Conservation (phyloP, 2,329 filamentous ascomycete genomes). For the Helotiales sp. region DNA sequence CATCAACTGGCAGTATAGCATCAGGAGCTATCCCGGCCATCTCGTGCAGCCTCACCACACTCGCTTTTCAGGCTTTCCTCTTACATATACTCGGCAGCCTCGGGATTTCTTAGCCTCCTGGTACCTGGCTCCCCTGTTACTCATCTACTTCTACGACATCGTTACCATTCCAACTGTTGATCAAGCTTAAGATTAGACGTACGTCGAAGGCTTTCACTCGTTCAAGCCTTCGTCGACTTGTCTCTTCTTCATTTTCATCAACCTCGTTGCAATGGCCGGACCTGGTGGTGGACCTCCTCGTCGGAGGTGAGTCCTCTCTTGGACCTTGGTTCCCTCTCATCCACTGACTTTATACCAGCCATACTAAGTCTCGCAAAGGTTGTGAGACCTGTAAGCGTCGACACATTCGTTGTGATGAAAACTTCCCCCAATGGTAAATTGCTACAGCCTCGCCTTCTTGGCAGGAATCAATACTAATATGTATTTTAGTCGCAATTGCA, state of each 20-base stretch:
- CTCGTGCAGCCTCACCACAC: constrained; percentile 32
- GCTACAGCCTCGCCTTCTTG: neutral
- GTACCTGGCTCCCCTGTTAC: constrained; percentile 21
- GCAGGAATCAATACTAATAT: constrained; percentile 25
- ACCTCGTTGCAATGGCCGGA: constrained; percentile 71
- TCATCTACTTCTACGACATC: constrained; percentile 14
- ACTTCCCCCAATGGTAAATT: constrained; percentile 92
- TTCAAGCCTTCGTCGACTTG: constrained; percentile 40
- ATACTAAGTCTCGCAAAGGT: constrained; percentile 98
- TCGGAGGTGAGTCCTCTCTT: constrained; percentile 51
- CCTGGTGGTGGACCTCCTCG: constrained; percentile 90
- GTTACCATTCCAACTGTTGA: constrained; percentile 14
- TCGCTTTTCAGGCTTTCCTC: constrained; percentile 28
- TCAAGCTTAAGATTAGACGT: constrained; percentile 22
- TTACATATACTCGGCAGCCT: constrained; percentile 33
- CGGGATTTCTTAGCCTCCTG: constrained; percentile 20
- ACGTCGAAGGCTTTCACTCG: constrained; percentile 37
- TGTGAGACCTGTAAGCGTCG: constrained; percentile 97
- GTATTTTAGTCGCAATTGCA: constrained; percentile 81
- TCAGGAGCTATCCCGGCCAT: constrained; percentile 17
- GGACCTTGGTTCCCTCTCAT: neutral
- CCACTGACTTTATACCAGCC: constrained; percentile 54
- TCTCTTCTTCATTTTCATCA: constrained; percentile 20
- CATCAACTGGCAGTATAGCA: constrained; percentile 23
- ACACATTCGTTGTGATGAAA: constrained; percentile 97